A percentile compares a stretch with the other conserved stretches of the same genome.
phyloP scores from a whole-genome alignment of 805 yeast species.

The Pichia eremophila region DNA sequence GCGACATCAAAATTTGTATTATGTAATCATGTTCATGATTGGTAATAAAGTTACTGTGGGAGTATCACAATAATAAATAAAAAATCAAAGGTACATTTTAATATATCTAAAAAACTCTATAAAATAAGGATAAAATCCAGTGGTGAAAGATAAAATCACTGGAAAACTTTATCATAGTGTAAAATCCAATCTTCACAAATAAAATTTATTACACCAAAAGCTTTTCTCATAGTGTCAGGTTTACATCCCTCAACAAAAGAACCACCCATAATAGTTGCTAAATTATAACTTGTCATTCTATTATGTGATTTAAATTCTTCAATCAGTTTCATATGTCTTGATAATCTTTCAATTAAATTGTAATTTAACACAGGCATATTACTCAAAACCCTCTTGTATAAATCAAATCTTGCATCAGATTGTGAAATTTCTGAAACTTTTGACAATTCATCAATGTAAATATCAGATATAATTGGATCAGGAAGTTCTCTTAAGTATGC shows the following conservation, averaged over 20 bases:
- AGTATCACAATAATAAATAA: no score
- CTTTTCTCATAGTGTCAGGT: constrained; percentile 36
- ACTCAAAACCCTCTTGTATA: constrained; percentile 18
- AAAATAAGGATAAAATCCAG: no score
- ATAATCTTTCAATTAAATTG: constrained; percentile 55
- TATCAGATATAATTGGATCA: constrained; percentile 66
- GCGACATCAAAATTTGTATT: no score
- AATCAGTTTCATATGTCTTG: constrained; percentile 61
- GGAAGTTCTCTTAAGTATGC: constrained; percentile 79
- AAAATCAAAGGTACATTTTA: no score
- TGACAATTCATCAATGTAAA: constrained; percentile 51
- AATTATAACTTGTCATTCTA: constrained; percentile 80
- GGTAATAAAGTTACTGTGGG: no score
- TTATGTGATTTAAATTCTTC: constrained; percentile 58
- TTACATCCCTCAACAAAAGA: constrained; percentile 47
- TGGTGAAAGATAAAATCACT: no score
- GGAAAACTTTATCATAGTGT: constrained; percentile 33
- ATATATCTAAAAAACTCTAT: no score
- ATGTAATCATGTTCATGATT: no score
- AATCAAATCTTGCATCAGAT: constrained; percentile 17
- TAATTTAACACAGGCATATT: constrained; percentile 59
- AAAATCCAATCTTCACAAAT: constrained; percentile 41
- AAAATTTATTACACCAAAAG: constrained; percentile 47
- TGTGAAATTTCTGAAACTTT: constrained; percentile 21
- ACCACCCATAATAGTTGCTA: constrained; percentile 81